Base-by-base conservation (phyloP, 1,284 basidiomycete species). In the Ustilago bromivora region DNA sequence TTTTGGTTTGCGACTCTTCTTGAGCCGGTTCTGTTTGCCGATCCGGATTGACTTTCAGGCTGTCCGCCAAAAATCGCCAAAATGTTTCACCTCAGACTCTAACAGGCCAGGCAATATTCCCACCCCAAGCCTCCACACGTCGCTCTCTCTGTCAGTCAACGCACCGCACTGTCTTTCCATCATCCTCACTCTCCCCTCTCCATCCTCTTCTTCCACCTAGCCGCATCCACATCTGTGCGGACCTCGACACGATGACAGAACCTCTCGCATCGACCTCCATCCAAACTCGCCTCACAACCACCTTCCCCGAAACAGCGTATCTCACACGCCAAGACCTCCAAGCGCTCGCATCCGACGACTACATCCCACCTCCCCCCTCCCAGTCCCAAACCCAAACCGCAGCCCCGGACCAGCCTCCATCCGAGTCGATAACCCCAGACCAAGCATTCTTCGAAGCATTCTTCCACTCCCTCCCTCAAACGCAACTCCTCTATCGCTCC, bases 401-500 rank as follows among this genome's bases (percentile, higher is more conserved):
- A 23, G n/a, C 23, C 28, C 46, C 35, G 23, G 54, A 28, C 4
- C 61, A 57, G 28, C 36, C 52, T 46, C 43, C 34, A 23, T 35
- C 63, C 43, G 61, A 64, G 4, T 17, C 66, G 5, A 56, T 65
- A 35, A 46, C 61, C 1, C 32, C 58, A 9, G 61, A 79, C 10
- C 43, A 57, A 13, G 72, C 75, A 0, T 73, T 56, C 58, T 72
- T 83, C 41, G 82, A 82, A 43, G 83, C 82, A 4, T 68, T 81
- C 51, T 59, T 84, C 43, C 71, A 81, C 52, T 57, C 54, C 0
- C 71, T 81, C 0, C 78, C 82, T 2, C 66, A 79, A 46, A 78
- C 81, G 0, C 66, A 71, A 12, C 49, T 52, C 1, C 58, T 80
- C 47, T 75, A 78, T 63, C 61, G 55, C 11, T 49, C 70, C 17